These are phyloP conservation scores for Castanopsis chinensis DNA, from an alignment of 306 rosid species.

Conservation along the genomic window DNA sequence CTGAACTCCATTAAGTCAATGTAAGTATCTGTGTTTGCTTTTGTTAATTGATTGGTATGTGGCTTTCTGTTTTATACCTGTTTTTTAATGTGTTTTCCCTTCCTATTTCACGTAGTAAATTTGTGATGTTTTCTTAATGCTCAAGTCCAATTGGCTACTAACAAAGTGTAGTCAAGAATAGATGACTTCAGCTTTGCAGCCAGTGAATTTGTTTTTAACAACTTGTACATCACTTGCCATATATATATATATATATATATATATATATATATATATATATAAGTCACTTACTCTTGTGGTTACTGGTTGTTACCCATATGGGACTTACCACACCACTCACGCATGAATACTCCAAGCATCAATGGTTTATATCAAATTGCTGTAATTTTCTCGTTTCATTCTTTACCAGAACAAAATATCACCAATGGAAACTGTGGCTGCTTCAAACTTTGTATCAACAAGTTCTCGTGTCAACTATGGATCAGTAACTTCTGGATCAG, in stretches of 20 bases:
- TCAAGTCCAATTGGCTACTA: not conserved
- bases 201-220: not conserved
- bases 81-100: not conserved
- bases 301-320: too few relatives aligned
- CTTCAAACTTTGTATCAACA: conserved; percentile 46
- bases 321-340: too few relatives aligned
- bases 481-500: conserved; percentile 17
- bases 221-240: not conserved
- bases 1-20: not conserved
- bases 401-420: conserved; percentile 21
- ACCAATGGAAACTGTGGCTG: conserved; percentile 54
- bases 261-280: not conserved
- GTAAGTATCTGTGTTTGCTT: not conserved
- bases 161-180: not conserved
- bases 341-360: not conserved
- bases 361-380: not conserved
- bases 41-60: conserved; percentile 17
- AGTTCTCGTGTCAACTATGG: conserved; percentile 25
- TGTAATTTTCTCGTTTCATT: not conserved
- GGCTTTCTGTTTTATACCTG: not conserved
- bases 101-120: not conserved
- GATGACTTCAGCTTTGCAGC: not conserved
- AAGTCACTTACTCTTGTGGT: too few relatives aligned
- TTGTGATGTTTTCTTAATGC: not conserved
- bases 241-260: not conserved